Evolutionary conservation across 306 rosid genomes (phyloP), one percentile per base, ranked within the genome.

Genomic region (Lablab purpureus): DNA sequence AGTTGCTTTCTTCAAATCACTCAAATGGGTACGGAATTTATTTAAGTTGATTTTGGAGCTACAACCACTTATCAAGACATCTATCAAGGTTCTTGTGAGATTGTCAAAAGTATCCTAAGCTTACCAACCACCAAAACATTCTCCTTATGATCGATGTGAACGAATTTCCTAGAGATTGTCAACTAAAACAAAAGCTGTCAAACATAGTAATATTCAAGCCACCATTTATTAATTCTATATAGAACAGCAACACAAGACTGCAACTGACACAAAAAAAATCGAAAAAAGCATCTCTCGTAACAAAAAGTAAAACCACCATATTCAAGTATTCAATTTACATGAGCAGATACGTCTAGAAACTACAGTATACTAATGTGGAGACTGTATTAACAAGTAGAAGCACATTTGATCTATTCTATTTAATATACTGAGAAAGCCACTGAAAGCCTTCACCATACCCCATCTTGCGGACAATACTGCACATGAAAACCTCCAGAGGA

Each of bases 381-480:
- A 81, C 46, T n/a, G 74, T 80, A 56, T 56, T 63, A 58, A 72
- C 65, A 41, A 66, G 36, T 23, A 30, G 4, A 49, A 55, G 47
- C 81, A 70, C 64, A 47, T 75, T 77, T 56, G 47, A 76, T 58
- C 52, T 34, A 0, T 0, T 43, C 82, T 37, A 68, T 80, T 92
- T 85, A 76, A 92, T 90, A 86, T 92, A 92, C 82, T 92, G 97
- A 75, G 97, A 92, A 56, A 92, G 81, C 97, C 97, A 92, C 87
- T 84, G 83, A 64, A 92, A 92, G 79, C 97, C 97, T 63, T 92
- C 97, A 0, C 97, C 97, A 17, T 92, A 92, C 3, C 94, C 97
- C 97, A 92, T 92, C 85, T 92, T 92, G 76, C 94, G 94, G 60
- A 92, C 94, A 37, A 92, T 92, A 52, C 97, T 92, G 86, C 97